A percentile compares a stretch with the other conserved stretches of the same genome.
Conservation (phyloP, 805 yeast genomes). For the Suhomyces kilbournensis region DNA sequence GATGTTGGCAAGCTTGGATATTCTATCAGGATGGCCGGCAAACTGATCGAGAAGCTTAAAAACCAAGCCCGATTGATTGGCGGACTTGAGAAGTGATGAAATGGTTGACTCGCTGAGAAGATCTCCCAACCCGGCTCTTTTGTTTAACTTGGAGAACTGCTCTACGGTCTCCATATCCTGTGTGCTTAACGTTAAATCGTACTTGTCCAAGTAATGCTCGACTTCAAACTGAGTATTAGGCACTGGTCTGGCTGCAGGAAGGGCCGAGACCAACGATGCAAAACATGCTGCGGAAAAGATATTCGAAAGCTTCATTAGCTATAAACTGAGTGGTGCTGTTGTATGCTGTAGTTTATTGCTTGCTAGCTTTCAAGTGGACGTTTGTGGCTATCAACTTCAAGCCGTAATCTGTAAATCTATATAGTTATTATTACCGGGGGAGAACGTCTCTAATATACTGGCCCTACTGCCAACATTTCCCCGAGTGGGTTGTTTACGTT, state of each 20-base stretch:
- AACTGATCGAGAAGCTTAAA: conserved; percentile 34
- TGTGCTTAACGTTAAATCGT: not conserved
- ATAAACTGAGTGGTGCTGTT: not conserved
- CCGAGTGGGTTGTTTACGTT: not conserved
- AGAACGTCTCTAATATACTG: not conserved
- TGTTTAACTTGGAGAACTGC: not conserved
- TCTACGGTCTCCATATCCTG: not conserved
- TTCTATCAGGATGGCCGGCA: conserved; percentile 28
- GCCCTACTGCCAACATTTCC: not conserved
- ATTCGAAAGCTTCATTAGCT: conserved; percentile 12
- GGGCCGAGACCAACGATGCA: conserved; percentile 14
- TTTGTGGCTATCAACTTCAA: not conserved
- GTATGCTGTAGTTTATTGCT: not conserved
- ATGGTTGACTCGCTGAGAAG: conserved; percentile 15
- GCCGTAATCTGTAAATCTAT: not conserved
- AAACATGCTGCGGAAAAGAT: conserved; percentile 8
- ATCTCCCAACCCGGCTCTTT: not conserved
- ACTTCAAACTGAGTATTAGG: conserved; percentile 16
- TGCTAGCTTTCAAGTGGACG: not conserved
- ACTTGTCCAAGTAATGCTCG: conserved; percentile 8
- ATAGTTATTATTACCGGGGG: not conserved
- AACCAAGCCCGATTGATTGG: conserved; percentile 34
- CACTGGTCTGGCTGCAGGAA: conserved; percentile 21
- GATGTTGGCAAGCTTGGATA: conserved; percentile 27
- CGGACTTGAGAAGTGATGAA: conserved; percentile 19